These are phyloP conservation scores for Apiotrichum montevideense DNA, from an alignment of 1,284 basidiomycete genomes.

Conservation along the genomic window DNA sequence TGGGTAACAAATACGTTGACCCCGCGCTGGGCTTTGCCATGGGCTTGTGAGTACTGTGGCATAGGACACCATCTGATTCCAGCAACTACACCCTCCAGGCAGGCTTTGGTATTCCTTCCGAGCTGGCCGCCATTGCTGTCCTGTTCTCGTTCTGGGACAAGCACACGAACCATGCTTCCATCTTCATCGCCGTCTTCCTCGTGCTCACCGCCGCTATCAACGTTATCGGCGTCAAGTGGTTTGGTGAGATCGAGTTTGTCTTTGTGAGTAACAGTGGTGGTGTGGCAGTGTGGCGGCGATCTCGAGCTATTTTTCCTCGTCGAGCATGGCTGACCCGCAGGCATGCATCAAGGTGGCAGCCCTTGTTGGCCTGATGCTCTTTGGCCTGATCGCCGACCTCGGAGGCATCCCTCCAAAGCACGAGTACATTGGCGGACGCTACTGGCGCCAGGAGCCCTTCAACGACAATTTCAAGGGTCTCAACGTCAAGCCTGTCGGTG, in stretches of 20 bases:
- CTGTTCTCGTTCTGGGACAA: constrained; percentile 71
- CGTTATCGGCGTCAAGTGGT: constrained; percentile 13
- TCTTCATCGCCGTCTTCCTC: constrained; percentile 14
- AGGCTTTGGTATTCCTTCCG: constrained; percentile 47
- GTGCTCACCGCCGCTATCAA: constrained; percentile 6
- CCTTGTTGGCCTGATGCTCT: constrained; percentile 50
- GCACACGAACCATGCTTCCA: constrained; percentile 14
- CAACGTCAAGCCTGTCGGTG: constrained; percentile 24
- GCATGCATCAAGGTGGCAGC: not conserved
- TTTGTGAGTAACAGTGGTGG: constrained; percentile 22
- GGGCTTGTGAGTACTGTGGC: not conserved
- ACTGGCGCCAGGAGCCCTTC: constrained; percentile 57
- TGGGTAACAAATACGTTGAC: constrained; percentile 50
- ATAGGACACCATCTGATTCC: not conserved
- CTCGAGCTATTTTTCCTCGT: too few species aligned
- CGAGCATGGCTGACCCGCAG: too few species aligned
- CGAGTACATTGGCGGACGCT: constrained; percentile 48
- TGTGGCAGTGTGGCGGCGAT: too few species aligned
- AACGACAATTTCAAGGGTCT: constrained; percentile 34
- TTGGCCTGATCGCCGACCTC: constrained; percentile 63
- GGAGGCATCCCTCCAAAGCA: constrained; percentile 60
- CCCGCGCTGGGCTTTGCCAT: constrained; percentile 53
- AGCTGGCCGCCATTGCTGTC: constrained; percentile 68
- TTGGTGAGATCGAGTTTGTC: constrained; percentile 55
- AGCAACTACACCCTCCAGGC: constrained; percentile 62